Percentiles rank a stretch among this genome's conserved stretches.
Conservation (phyloP, 2,329 filamentous ascomycete genomes). For the Clarireedia sp. region DNA sequence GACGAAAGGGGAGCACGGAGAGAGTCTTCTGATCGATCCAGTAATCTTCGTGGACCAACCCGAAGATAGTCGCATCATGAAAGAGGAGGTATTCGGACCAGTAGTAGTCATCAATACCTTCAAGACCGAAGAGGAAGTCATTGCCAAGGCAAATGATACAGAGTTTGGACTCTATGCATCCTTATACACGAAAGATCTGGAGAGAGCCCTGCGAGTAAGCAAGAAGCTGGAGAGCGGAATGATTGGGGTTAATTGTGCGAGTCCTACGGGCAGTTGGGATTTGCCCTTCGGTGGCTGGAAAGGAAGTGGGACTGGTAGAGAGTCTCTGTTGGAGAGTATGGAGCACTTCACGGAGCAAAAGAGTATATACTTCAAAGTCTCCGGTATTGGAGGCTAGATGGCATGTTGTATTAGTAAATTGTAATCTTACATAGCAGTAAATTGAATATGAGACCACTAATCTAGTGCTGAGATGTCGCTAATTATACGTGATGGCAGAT, state of each 20-base stretch:
- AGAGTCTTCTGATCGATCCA: slow-evolving; percentile 58
- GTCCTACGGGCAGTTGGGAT: slow-evolving; percentile 28
- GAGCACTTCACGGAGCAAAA: slow-evolving; percentile 13
- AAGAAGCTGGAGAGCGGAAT: slow-evolving; percentile 51
- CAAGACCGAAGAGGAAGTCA: slow-evolving; percentile 55
- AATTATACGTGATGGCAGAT: too few species aligned
- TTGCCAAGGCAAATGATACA: slow-evolving; percentile 45
- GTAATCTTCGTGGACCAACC: slow-evolving; percentile 60
- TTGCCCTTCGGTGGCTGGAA: slow-evolving; percentile 62
- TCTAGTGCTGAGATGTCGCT: too few species aligned
- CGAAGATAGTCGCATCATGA: slow-evolving; percentile 59
- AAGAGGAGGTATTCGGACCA: slow-evolving; percentile 64
- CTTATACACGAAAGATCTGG: slow-evolving; percentile 56
- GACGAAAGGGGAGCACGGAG: not conserved
- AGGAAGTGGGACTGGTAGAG: slow-evolving; percentile 65
- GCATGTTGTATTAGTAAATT: not conserved
- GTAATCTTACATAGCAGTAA: too few species aligned
- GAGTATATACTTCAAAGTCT: slow-evolving; percentile 10
- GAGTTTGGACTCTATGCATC: slow-evolving; percentile 58
- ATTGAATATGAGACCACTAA: not conserved
- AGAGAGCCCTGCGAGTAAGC: slow-evolving; percentile 55
- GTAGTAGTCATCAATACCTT: slow-evolving; percentile 61
- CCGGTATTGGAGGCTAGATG: slow-evolving; percentile 5
- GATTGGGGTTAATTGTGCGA: slow-evolving; percentile 12
- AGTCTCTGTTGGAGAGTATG: slow-evolving; percentile 50